Base-by-base conservation (phyloP, 2,329 filamentous ascomycete genomes). In the Penicillium paneum region DNA sequence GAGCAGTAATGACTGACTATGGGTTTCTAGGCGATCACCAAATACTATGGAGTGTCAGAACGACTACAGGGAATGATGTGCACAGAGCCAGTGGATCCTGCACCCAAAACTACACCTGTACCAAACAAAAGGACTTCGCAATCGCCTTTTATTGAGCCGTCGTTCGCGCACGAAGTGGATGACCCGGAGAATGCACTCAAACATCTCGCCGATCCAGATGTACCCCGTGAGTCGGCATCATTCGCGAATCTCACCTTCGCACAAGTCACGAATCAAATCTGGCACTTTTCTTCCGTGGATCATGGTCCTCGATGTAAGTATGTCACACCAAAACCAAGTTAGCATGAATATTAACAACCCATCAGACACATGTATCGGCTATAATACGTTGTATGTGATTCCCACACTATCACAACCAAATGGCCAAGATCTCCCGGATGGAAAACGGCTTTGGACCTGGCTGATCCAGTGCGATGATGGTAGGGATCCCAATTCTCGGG, bases 211-310 rank as follows among this genome's bases (percentile, higher is more conserved):
- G 63, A 68, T 19, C 49, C 56, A 21, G 58, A 64, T 32, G 52
- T 59, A 28, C 58, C 60, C 15, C 53, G 61, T 21, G 62, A 66
- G 41, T 61, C 58, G 29, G 56, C 65, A 3, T 67, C 67, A 12
- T 62, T 67, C 58, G 66, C 60, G 41, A 64, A 65, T 32, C 64
- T 81, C 5, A 81, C 80, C 2, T 79, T 84, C 53, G 81, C 83
- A 46, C 75, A 83, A 29, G 78, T 90, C 39, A 82, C 87, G 6
- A 80, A 88, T 58, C 81, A 86, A 51, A 86, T 89, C n/a, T 87
- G 87, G 78, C 88, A 90, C 67, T 91, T 88, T 69, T 86, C 85
- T 13, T 87, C 87, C 0, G 81, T 89, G 13, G 88, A 91, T 63
- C 82, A 86, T 68, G 88, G 87, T 0, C 74, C 79, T 15, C 79